Evolutionary conservation across 2,329 filamentous ascomycete species (phyloP).

Genomic region (Aplosporella prunicola): DNA sequence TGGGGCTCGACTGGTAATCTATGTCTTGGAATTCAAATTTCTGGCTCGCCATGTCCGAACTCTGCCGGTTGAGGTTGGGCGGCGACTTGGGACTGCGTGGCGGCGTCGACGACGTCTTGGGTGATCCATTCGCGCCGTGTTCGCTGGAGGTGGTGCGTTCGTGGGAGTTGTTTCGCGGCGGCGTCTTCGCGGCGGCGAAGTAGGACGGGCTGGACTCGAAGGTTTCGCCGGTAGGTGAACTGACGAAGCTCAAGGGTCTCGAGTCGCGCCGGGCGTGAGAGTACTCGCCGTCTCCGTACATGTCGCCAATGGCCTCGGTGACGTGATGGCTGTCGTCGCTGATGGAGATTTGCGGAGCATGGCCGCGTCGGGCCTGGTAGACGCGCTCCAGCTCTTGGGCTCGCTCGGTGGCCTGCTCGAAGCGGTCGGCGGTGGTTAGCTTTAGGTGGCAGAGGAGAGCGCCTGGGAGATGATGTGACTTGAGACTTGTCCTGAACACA

Average conservation of each 20-base stretch:
- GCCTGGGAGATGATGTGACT: constrained; percentile 4
- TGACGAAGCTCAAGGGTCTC: constrained; percentile 68
- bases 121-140: constrained; percentile 12
- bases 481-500: too few relatives aligned
- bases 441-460: constrained; percentile 10
- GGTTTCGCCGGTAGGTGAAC: constrained; percentile 44
- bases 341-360: constrained; percentile 56
- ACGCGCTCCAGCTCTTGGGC: constrained; percentile 37
- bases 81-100: constrained; percentile 20
- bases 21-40: constrained; percentile 71
- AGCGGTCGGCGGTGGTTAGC: constrained; percentile 21
- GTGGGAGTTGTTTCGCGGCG: constrained; percentile 24
- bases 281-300: constrained; percentile 70
- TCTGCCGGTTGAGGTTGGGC: constrained; percentile 29
- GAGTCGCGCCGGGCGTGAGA: constrained; percentile 41
- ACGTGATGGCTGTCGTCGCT: constrained; percentile 90
- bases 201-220: constrained; percentile 23
- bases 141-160: constrained; percentile 12
- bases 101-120: constrained; percentile 15
- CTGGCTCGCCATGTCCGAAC: constrained; percentile 40
- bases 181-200: constrained; percentile 4
- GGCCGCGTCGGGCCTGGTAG: constrained; percentile 47
- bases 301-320: constrained; percentile 83
- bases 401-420: constrained; percentile 28
- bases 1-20: constrained; percentile 82